Evolutionary conservation across 2,329 filamentous ascomycete species (phyloP).

Genomic region (Didymellaceae sp.): DNA sequence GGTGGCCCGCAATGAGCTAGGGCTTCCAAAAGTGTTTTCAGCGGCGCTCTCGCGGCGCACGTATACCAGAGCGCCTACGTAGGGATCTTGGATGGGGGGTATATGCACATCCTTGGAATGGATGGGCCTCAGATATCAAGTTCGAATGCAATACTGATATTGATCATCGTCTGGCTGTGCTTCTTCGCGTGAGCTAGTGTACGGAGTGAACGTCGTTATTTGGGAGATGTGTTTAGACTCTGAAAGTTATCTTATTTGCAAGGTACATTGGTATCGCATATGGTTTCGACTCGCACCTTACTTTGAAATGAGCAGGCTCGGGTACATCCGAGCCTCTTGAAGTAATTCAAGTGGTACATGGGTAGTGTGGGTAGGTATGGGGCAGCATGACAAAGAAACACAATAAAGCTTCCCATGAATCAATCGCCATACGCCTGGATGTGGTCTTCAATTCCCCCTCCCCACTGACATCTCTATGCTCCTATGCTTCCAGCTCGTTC

Average conservation of each 20-base stretch:
- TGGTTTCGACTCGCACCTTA: background rate
- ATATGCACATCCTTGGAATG: background rate
- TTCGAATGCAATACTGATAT: background rate
- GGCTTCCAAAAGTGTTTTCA: slow-evolving; percentile 17
- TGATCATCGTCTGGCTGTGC: no score
- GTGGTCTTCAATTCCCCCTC: background rate
- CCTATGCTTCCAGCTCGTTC: no score
- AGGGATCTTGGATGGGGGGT: background rate
- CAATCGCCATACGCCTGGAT: slow-evolving; percentile 30
- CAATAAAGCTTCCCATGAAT: slow-evolving; percentile 13
- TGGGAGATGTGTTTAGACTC: background rate
- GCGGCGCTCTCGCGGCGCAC: background rate
- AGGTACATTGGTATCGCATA: slow-evolving; percentile 23
- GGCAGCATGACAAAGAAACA: slow-evolving; percentile 11
- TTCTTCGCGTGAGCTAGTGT: background rate
- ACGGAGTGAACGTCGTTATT: no score
- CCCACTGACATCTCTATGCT: background rate
- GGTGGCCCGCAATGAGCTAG: slow-evolving; percentile 8
- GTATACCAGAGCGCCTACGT: background rate
- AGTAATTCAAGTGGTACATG: no score
- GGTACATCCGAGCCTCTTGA: no score
- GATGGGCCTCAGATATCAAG: no score
- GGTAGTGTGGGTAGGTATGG: no score
- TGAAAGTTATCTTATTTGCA: slow-evolving; percentile 20
- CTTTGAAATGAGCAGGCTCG: background rate